Base-by-base conservation (phyloP, 345 rosid genomes). In the Euphorbia tirucalli region DNA sequence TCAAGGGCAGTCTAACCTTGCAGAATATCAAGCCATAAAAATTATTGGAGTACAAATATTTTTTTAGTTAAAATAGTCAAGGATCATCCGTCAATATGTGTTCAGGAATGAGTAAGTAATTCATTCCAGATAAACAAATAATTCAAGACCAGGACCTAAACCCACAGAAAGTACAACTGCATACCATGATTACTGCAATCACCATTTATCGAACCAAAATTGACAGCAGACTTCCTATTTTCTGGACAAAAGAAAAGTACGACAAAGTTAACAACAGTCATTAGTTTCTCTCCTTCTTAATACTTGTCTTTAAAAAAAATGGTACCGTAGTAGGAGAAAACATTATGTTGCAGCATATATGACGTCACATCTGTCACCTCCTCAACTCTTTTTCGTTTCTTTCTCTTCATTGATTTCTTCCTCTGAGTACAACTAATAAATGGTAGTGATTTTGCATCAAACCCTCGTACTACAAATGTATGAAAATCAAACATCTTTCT, bases 311-410 rank as follows among this genome's bases (percentile, higher is more conserved):
- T 32, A 32, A 32, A 32, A 32, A 32, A 32, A 32, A 2, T 37
- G 32, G 25, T 50, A 78, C 81, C 81, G 74, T 74, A 78, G 43
- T 74, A 78, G 27, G 81, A 78, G 63, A 78, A 70, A 37, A 78
- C 58, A 32, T 73, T 78, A 52, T 78, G 77, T 35, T 69, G 77
- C 32, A 41, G 57, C 70, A 69, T 49, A 60, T 73, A 65, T 65
- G 78, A 69, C 63, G 54, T 44, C 22, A 70, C 22, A 60, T 73
- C 75, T 18, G 28, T 54, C 22, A 50, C 70, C 68, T 78, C 81
- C 61, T 78, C 81, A 49, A 73, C 43, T 67, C 74, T 74, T 43
- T 59, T 78, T 74, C 81, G 70, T 70, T 74, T 74, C 64, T 60
- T 78, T 65, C 81, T 73, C 58, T 59, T 59, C 78, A 78, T 73